Percentiles rank a stretch among this genome's conserved stretches.
Evolutionary conservation across 306 rosid genomes (phyloP).

Genomic region (Lithocarpus polystachyus): DNA sequence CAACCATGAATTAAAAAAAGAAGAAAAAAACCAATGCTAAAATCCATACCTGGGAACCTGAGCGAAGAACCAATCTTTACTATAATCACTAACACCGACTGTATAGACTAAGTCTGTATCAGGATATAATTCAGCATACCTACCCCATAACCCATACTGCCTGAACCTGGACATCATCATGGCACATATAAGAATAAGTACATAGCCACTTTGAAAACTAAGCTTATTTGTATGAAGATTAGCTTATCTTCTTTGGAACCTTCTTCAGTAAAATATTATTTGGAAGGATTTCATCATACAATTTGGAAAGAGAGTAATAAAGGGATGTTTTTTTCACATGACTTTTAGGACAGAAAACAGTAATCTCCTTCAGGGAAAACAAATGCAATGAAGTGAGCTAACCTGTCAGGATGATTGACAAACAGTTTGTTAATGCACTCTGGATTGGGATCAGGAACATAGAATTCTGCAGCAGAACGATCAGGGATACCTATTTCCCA

Average conservation of each 20-base stretch:
- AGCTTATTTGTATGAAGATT: background rate
- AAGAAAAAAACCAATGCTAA: background rate
- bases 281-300: too few species aligned
- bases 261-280: too few species aligned
- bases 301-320: background rate
- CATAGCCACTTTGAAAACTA: background rate
- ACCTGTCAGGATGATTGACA: constrained; percentile 84
- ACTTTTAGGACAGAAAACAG: background rate
- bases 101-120: constrained; percentile 63
- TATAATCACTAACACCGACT: constrained; percentile 61
- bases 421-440: constrained; percentile 68
- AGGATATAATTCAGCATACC: constrained; percentile 80
- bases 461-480: constrained; percentile 85
- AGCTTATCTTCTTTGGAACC: too few species aligned
- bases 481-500: constrained; percentile 98
- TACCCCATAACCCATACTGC: constrained; percentile 92
- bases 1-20: background rate
- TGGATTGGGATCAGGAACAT: constrained; percentile 78
- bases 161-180: constrained; percentile 51
- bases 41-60: constrained; percentile 73
- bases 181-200: background rate
- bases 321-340: background rate
- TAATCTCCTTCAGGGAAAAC: background rate
- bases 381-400: background rate
- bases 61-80: constrained; percentile 90